A percentile compares a stretch with the other conserved stretches of the same genome.
These are phyloP conservation scores for Termitomyces sp. DNA, from an alignment of 768 basidiomycete species.

Conservation along the genomic window DNA sequence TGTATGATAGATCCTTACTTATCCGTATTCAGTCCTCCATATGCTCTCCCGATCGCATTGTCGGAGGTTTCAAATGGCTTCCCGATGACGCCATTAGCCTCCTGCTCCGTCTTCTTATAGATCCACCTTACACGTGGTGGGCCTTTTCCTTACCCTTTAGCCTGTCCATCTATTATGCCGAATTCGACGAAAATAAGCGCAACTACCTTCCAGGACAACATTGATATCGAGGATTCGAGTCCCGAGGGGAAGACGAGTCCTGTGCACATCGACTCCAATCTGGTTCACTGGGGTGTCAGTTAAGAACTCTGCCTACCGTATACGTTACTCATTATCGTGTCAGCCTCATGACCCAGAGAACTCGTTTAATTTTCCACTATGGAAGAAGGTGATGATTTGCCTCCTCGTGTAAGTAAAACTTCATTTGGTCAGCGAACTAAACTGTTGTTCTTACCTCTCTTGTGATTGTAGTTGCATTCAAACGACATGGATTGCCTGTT, in stretches of 20 bases:
- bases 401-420: slow-evolving; percentile 9
- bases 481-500: slow-evolving; percentile 15
- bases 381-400: slow-evolving; percentile 18
- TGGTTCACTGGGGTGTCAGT: slow-evolving; percentile 17
- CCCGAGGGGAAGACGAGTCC: not conserved
- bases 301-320: too few species aligned
- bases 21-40: too few species aligned
- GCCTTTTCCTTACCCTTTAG: too few species aligned
- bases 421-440: not conserved
- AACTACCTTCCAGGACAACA: not conserved
- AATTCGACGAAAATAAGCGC: not conserved
- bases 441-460: not conserved
- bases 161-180: not conserved
- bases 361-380: slow-evolving; percentile 18
- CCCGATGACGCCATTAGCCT: too few species aligned
- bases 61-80: too few species aligned
- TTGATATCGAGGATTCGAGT: not conserved
- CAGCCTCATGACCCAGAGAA: slow-evolving; percentile 18
- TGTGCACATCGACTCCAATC: slow-evolving; percentile 9
- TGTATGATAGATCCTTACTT: too few species aligned
- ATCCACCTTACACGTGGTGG: too few species aligned
- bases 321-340: not conserved
- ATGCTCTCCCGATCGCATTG: too few species aligned
- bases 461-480: slow-evolving; percentile 13
- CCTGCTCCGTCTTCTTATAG: too few species aligned